These are phyloP conservation scores for Xylaria sp. DNA, from an alignment of 2,329 filamentous ascomycete genomes.

Conservation along the genomic window DNA sequence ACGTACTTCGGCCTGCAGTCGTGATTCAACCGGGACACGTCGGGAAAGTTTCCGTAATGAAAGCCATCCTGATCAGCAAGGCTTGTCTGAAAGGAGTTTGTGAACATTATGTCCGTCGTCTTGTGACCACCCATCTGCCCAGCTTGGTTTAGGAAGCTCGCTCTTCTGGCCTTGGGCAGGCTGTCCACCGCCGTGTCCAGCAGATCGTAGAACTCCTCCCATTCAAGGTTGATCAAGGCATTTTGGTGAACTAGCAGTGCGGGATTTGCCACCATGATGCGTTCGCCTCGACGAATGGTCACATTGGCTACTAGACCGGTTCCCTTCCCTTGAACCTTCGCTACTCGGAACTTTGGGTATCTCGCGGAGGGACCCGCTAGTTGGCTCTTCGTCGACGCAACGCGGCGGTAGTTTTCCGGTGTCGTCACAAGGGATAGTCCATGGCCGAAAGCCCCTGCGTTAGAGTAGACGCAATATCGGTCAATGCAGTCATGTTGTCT, in stretches of 20 bases:
- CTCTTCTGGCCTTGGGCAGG: slow-evolving; percentile 20
- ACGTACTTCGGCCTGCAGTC: slow-evolving; percentile 44
- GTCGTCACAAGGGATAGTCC: slow-evolving; percentile 25
- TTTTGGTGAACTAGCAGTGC: slow-evolving; percentile 29
- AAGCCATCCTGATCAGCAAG: slow-evolving; percentile 16
- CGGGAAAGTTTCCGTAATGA: slow-evolving; percentile 39
- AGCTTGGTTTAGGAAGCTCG: slow-evolving; percentile 25
- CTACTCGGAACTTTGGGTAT: slow-evolving; percentile 6
- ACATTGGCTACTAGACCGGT: slow-evolving; percentile 27
- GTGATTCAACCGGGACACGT: slow-evolving; percentile 45
- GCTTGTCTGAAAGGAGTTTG: slow-evolving; percentile 32
- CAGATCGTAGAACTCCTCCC: slow-evolving; percentile 21
- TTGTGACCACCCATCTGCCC: slow-evolving; percentile 30
- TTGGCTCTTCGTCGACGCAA: slow-evolving; percentile 9
- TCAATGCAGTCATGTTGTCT: slow-evolving; percentile 15
- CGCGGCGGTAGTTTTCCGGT: slow-evolving; percentile 10
- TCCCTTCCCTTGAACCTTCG: slow-evolving; percentile 27
- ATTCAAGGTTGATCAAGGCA: slow-evolving; percentile 24
- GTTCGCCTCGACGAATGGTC: slow-evolving; percentile 26
- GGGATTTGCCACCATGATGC: slow-evolving; percentile 28
- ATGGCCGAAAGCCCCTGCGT: slow-evolving; percentile 14
- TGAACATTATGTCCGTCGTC: slow-evolving; percentile 31
- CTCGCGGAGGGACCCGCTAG: neutral
- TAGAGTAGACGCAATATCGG: slow-evolving; percentile 25
- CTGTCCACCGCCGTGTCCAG: slow-evolving; percentile 27